Evolutionary conservation across 768 basidiomycete genomes (phyloP).

Genomic region (Lyophyllum semitale): DNA sequence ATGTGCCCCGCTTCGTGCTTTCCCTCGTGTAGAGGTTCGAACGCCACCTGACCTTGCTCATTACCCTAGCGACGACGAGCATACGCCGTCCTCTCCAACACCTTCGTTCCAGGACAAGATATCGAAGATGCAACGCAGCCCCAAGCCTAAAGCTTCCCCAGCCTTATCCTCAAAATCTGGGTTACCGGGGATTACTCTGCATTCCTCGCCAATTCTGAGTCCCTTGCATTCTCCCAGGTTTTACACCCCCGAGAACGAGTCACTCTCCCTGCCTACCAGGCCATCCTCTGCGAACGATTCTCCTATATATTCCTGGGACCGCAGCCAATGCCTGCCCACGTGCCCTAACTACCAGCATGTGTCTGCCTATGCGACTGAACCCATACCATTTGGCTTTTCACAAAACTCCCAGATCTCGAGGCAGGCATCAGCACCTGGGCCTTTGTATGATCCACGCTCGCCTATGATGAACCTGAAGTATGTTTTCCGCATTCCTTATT

Average conservation of each 20-base stretch:
- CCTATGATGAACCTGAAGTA: neutral
- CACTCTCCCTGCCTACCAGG: neutral
- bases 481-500: neutral
- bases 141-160: neutral
- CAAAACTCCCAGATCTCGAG: neutral
- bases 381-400: neutral
- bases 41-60: constrained; percentile 26
- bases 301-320: neutral
- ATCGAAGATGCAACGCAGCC: neutral
- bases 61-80: constrained; percentile 16
- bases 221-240: constrained; percentile 18
- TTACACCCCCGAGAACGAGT: constrained; percentile 3
- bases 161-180: neutral
- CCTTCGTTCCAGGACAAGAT: neutral
- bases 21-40: constrained; percentile 24
- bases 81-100: neutral
- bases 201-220: constrained; percentile 12
- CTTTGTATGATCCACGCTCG: constrained; percentile 11
- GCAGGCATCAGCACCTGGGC: neutral
- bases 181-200: neutral
- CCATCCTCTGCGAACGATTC: constrained; percentile 13
- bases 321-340: neutral
- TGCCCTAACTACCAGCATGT: neutral
- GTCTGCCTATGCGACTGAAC: neutral
- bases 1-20: constrained; percentile 6